Base-by-base conservation (phyloP, 176 grass and related monocot species). In the Hordeum vulgare region DNA sequence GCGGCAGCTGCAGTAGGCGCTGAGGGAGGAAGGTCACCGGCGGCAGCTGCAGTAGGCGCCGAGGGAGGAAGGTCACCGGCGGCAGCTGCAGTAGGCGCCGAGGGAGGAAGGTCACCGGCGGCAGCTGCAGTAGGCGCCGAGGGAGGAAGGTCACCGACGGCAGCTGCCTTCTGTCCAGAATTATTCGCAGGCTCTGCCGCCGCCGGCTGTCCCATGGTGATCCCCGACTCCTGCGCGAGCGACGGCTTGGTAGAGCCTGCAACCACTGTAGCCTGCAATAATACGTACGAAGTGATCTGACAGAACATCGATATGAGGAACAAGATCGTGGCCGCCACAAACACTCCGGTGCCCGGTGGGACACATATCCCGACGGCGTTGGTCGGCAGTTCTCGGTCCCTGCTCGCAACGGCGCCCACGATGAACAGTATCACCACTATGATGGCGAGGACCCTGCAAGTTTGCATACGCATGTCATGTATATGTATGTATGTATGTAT, bases 321-420 rank as follows among this genome's bases (percentile, higher is more conserved):
- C 27, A 80, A 0, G 21, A 80, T 31, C 3, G 66, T 62, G 9
- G 76, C 84, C 15, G 76, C 54, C 2, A 56, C 76, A 27, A 86
- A 86, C 2, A 2, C 37, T 3, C 11, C 36, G 11, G 14, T 61
- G 20, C 83, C 83, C 2, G 20, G 53, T 0, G 28, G 39, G 28
- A 42, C 11, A 11, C 84, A 86, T 4, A 4, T 1, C 9, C 0
- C 28, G 28, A 26, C 53, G 21, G 13, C 2, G 27, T 11, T 5
- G 11, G 0, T 4, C 2, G 0, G 0, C 7, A 0, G 10, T 6
- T 51, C 3, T 0, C 40, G 5, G 37, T 0, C 5, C 1, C 5
- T 14, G 66, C 70, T 85, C 2, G 18, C 0, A 6, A 42, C 56
- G 12, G 28, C 76, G 27, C 66, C 84, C 6, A 31, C 28, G 13